Conservation (phyloP, 2,329 filamentous ascomycete species). For the Colletotrichum theobromicola region DNA sequence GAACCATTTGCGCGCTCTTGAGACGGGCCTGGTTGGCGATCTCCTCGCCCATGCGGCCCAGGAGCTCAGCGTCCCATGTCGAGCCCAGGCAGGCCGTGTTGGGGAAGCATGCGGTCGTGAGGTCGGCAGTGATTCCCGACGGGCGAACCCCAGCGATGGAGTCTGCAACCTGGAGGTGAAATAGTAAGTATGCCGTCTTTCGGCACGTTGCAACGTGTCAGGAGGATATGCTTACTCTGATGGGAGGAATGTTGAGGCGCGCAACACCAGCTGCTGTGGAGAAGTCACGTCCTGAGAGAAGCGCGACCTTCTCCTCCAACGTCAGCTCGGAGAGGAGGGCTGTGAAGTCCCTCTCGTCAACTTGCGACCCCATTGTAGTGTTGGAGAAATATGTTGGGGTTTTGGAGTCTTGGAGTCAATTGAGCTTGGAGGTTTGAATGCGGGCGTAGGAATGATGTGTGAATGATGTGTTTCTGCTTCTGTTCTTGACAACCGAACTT, state of each 20-base stretch:
- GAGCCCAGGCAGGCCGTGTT: constrained; percentile 23
- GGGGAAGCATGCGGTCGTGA: constrained; percentile 22
- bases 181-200: neutral
- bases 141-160: constrained; percentile 23
- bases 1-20: constrained; percentile 74
- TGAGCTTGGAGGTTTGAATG: neutral
- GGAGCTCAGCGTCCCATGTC: constrained; percentile 23
- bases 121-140: constrained; percentile 10
- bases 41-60: constrained; percentile 14
- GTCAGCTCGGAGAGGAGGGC: constrained; percentile 5
- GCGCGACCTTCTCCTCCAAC: constrained; percentile 15
- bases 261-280: constrained; percentile 20
- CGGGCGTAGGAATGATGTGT: neutral
- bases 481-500: neutral
- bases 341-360: constrained; percentile 9
- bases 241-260: constrained; percentile 19
- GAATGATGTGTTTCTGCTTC: neutral
- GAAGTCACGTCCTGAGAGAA: constrained; percentile 21
- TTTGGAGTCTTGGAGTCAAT: neutral
- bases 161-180: constrained; percentile 13
- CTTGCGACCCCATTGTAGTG: neutral
- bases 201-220: neutral
- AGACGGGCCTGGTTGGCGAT: constrained; percentile 24
- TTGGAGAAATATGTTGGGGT: neutral
- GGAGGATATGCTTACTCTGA: neutral